Conservation (phyloP, 495 filamentous ascomycete genomes). For the Neurospora pannonica region DNA sequence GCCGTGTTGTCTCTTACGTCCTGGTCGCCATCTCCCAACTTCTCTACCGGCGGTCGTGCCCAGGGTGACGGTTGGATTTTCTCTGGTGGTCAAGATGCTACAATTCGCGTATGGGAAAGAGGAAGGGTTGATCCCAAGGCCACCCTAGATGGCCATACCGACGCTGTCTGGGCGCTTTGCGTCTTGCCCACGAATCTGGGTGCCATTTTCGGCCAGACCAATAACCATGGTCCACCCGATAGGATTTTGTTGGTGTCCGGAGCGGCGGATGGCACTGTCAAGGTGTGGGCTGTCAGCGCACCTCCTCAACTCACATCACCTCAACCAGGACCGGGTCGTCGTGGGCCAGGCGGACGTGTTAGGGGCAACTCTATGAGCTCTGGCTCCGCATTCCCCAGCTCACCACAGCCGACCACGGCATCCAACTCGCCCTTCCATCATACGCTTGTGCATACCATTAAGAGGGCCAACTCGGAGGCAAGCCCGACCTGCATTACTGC, state of each 20-base stretch:
- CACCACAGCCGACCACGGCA: slow-evolving; percentile 79
- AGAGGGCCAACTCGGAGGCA: slow-evolving; percentile 53
- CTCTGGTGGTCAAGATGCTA: slow-evolving; percentile 90
- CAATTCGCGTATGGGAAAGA: slow-evolving; percentile 88
- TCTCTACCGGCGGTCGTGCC: slow-evolving; percentile 76
- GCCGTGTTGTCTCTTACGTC: slow-evolving; percentile 82
- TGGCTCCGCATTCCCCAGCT: slow-evolving; percentile 79
- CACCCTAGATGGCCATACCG: slow-evolving; percentile 86
- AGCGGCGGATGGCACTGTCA: slow-evolving; percentile 80
- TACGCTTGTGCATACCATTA: slow-evolving; percentile 74
- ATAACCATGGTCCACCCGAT: slow-evolving; percentile 64
- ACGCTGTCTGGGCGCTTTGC: slow-evolving; percentile 92
- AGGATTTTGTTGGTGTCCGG: slow-evolving; percentile 85
- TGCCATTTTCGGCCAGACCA: slow-evolving; percentile 62
- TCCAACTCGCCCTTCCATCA: slow-evolving; percentile 48
- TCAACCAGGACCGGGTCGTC: slow-evolving; percentile 47
- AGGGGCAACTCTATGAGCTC: slow-evolving; percentile 85
- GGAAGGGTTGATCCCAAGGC: slow-evolving; percentile 92
- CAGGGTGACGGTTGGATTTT: slow-evolving; percentile 95
- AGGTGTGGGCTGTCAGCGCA: slow-evolving; percentile 91
- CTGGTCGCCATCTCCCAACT: slow-evolving; percentile 73
- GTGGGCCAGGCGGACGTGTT: slow-evolving; percentile 69
- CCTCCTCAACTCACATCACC: slow-evolving; percentile 76
- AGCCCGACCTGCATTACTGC: slow-evolving; percentile 90
- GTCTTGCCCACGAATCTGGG: slow-evolving; percentile 80